Evolutionary conservation across 495 filamentous ascomycete species (phyloP).

Genomic region (Cercophora samala): DNA sequence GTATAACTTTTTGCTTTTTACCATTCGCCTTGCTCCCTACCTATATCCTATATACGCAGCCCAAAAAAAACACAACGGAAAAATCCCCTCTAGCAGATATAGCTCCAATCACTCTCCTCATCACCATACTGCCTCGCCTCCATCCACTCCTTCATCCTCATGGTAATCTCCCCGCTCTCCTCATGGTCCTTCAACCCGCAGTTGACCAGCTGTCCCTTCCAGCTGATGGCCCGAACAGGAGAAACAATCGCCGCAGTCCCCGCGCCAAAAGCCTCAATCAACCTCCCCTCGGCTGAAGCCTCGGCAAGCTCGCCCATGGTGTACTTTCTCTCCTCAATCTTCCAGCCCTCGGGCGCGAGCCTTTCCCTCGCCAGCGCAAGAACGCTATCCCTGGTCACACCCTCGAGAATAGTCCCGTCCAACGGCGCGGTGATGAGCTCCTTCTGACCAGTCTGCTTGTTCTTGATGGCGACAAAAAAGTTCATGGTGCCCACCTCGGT

Average conservation of each 20-base stretch:
- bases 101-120: slow-evolving; percentile 81
- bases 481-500: slow-evolving; percentile 99
- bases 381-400: slow-evolving; percentile 87
- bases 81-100: slow-evolving; percentile 38
- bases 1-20: slow-evolving; percentile 5
- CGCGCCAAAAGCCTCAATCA: slow-evolving; percentile 89
- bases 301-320: slow-evolving; percentile 78
- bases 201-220: slow-evolving; percentile 70
- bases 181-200: slow-evolving; percentile 72
- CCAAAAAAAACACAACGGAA: not conserved
- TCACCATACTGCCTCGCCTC: slow-evolving; percentile 93
- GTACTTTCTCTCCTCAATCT: slow-evolving; percentile 80
- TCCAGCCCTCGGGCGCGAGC: slow-evolving; percentile 82
- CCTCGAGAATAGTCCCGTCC: slow-evolving; percentile 95
- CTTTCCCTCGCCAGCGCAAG: slow-evolving; percentile 78
- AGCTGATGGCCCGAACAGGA: slow-evolving; percentile 83
- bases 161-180: slow-evolving; percentile 82
- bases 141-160: slow-evolving; percentile 92
- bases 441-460: slow-evolving; percentile 80
- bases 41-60: slow-evolving; percentile 4
- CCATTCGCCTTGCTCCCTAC: slow-evolving; percentile 2
- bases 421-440: slow-evolving; percentile 89
- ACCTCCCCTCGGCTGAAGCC: slow-evolving; percentile 75
- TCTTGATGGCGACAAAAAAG: slow-evolving; percentile 76
- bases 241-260: slow-evolving; percentile 84